A percentile compares a stretch with the other conserved stretches of the same genome.
Evolutionary conservation across 1,139 yeast genomes (phyloP).

Genomic region (Schwanniomyces etchellsii): DNA sequence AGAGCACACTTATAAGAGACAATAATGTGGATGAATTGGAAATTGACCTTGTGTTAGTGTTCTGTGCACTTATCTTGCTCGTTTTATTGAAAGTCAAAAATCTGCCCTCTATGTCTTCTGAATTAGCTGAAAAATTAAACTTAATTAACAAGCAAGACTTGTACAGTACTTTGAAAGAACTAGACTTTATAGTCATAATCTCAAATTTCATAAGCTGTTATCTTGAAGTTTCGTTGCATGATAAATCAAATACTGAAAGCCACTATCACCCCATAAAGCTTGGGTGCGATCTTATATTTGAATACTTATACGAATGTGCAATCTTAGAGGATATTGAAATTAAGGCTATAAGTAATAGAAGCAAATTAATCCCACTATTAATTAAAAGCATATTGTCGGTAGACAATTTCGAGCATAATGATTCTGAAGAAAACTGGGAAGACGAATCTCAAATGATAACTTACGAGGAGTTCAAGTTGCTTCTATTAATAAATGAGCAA

Average conservation of each 20-base stretch:
- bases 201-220: constrained; percentile 25
- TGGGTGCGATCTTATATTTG: constrained; percentile 38
- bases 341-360: constrained; percentile 18
- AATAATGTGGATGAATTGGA: constrained; percentile 14
- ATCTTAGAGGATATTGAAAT: constrained; percentile 32
- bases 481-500: constrained; percentile 77
- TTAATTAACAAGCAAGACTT: constrained; percentile 17
- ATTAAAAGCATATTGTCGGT: constrained; percentile 49
- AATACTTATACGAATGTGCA: constrained; percentile 35
- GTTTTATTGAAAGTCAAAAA: constrained; percentile 32
- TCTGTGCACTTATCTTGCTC: constrained; percentile 30
- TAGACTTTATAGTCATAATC: constrained; percentile 43
- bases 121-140: constrained; percentile 6
- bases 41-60: constrained; percentile 27
- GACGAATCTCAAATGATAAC: constrained; percentile 61
- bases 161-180: constrained; percentile 25
- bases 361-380: constrained; percentile 29
- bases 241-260: no score
- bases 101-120: constrained; percentile 10
- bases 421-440: constrained; percentile 28
- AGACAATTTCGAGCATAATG: constrained; percentile 37
- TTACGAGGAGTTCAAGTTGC: constrained; percentile 66
- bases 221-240: constrained; percentile 6
- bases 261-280: constrained; percentile 32
- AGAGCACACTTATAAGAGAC: constrained; percentile 3